These are phyloP conservation scores for Hondaea fermentalgiana DNA, from an alignment of 108 stramenopile genomes.

Conservation along the genomic window DNA sequence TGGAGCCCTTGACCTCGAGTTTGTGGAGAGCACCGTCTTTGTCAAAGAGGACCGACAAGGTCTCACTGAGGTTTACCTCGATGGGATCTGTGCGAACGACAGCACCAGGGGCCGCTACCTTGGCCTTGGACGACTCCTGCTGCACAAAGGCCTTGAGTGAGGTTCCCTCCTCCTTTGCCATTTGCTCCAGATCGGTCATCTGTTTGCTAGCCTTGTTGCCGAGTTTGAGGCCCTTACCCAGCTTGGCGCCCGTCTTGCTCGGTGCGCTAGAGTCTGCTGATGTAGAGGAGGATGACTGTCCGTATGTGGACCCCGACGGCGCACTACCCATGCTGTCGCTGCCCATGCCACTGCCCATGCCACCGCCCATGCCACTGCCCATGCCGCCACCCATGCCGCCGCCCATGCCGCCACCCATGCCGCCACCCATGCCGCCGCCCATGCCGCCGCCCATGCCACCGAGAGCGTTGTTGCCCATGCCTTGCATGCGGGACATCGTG, in stretches of 20 bases:
- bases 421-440: conserved; percentile 25
- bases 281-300: background rate
- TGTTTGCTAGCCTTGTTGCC: background rate
- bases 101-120: background rate
- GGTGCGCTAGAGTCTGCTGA: background rate
- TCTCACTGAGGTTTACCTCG: background rate
- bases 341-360: background rate
- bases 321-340: background rate
- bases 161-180: conserved; percentile 5
- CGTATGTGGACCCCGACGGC: background rate
- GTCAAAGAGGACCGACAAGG: background rate
- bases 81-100: background rate
- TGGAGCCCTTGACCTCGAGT: background rate
- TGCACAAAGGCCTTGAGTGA: background rate
- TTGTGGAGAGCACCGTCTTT: background rate
- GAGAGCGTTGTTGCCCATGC: background rate
- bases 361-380: background rate
- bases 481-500: conserved; percentile 7
- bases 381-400: conserved; percentile 24
- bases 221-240: conserved; percentile 6
- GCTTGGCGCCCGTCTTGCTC: background rate
- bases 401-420: conserved; percentile 33
- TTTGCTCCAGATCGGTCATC: background rate
- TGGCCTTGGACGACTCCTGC: conserved; percentile 3
- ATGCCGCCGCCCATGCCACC: conserved; percentile 3